These are phyloP conservation scores for Amanita thiersii DNA, from an alignment of 768 basidiomycete species.

Conservation along the genomic window DNA sequence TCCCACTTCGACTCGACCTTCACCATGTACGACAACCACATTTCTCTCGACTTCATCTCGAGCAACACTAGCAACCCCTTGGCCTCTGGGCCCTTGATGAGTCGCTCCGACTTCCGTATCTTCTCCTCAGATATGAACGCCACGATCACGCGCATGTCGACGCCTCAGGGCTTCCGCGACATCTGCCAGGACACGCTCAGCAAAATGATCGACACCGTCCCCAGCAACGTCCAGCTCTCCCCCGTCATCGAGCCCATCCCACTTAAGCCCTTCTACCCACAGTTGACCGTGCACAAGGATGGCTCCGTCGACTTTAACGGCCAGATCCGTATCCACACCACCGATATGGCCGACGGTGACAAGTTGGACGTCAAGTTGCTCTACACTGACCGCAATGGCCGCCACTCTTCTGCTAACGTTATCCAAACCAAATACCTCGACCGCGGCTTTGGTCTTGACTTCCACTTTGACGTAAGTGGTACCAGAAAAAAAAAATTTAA, in stretches of 20 bases:
- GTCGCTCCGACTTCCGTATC: constrained; percentile 1
- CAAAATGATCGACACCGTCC: constrained; percentile 2
- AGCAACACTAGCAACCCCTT: constrained; percentile 4
- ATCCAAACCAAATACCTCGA: constrained; percentile 1
- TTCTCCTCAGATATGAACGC: not conserved
- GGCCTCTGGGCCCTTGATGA: not conserved
- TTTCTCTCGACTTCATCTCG: constrained; percentile 5
- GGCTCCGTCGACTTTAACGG: not conserved
- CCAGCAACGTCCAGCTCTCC: not conserved
- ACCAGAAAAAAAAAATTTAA: too few relatives aligned
- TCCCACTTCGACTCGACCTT: constrained; percentile 6
- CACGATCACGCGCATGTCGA: constrained; percentile 3
- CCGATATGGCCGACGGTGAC: not conserved
- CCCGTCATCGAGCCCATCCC: not conserved
- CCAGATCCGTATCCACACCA: constrained; percentile 1
- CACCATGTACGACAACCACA: constrained; percentile 1
- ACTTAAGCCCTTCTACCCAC: constrained; percentile 1
- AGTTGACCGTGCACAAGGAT: not conserved
- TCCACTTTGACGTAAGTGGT: constrained; percentile 1
- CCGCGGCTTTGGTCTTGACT: constrained; percentile 2
- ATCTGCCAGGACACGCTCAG: not conserved
- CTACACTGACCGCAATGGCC: not conserved
- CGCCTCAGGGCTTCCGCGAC: not conserved
- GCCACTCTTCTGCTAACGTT: not conserved
- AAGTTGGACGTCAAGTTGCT: not conserved